phyloP scores from a whole-genome alignment of 2,329 filamentous ascomycete species.

The Cladosporium velox region DNA sequence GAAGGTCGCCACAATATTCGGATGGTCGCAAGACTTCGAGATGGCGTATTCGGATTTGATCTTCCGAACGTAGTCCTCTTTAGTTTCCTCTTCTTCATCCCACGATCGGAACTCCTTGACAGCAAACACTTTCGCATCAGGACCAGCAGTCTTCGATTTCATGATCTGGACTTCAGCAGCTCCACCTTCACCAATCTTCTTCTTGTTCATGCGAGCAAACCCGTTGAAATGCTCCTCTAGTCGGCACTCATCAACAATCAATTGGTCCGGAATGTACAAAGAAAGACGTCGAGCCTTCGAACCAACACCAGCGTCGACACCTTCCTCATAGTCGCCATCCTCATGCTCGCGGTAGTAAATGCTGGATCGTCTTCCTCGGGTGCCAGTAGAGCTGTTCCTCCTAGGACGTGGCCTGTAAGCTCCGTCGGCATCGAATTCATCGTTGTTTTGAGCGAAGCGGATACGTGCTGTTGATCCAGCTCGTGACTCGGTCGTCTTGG shows the following conservation, averaged over 20 bases:
- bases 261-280: slow-evolving; percentile 32
- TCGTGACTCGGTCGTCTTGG: slow-evolving; percentile 7
- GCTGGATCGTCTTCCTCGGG: slow-evolving; percentile 33
- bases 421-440: slow-evolving; percentile 6
- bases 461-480: slow-evolving; percentile 13
- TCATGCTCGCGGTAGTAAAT: slow-evolving; percentile 35
- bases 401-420: slow-evolving; percentile 23
- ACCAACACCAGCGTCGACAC: slow-evolving; percentile 38
- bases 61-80: slow-evolving; percentile 79
- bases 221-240: slow-evolving; percentile 54
- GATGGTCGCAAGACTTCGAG: slow-evolving; percentile 79
- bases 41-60: slow-evolving; percentile 91
- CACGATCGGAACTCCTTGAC: slow-evolving; percentile 86
- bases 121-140: slow-evolving; percentile 64
- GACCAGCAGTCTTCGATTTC: slow-evolving; percentile 64
- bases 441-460: slow-evolving; percentile 12
- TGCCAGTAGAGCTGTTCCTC: slow-evolving; percentile 32
- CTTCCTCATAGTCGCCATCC: slow-evolving; percentile 31
- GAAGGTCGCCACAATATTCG: slow-evolving; percentile 81
- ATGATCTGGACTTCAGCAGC: slow-evolving; percentile 82
- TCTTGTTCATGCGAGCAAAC: slow-evolving; percentile 70
- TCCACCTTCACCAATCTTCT: slow-evolving; percentile 77
- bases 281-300: slow-evolving; percentile 40
- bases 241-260: slow-evolving; percentile 47
- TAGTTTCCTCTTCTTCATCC: slow-evolving; percentile 63